Evolutionary conservation across 2,329 filamentous ascomycete species (phyloP).

Genomic region (Teratosphaeria destructans): DNA sequence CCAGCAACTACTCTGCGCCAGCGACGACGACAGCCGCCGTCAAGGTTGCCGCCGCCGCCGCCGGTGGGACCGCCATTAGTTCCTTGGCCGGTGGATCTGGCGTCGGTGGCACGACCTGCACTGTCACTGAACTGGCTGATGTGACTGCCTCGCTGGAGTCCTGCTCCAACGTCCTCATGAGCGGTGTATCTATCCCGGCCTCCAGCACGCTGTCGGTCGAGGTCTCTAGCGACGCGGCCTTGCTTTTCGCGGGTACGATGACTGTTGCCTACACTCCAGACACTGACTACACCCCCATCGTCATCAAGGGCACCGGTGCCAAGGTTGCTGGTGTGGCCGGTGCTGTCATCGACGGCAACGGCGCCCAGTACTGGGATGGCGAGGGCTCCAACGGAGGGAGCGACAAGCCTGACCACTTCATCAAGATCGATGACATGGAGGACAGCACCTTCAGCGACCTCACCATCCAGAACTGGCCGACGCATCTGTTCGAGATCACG

Average conservation of each 20-base stretch:
- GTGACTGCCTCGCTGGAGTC: background rate
- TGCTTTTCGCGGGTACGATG: constrained; percentile 3
- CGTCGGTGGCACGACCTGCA: background rate
- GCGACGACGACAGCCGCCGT: constrained; percentile 16
- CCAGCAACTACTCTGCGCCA: background rate
- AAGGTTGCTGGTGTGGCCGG: constrained; percentile 4
- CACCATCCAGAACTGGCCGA: constrained; percentile 32
- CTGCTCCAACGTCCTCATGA: background rate
- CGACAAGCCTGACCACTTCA: constrained; percentile 32
- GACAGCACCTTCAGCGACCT: constrained; percentile 29
- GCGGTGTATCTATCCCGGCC: background rate
- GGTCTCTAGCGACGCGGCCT: background rate
- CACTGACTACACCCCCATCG: constrained; percentile 27
- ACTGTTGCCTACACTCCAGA: constrained; percentile 3
- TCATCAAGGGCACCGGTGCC: constrained; percentile 11
- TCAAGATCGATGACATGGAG: constrained; percentile 26
- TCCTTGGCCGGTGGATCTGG: background rate
- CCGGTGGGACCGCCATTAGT: background rate
- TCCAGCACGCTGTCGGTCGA: background rate
- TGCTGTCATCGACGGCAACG: constrained; percentile 22
- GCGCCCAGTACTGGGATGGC: constrained; percentile 35
- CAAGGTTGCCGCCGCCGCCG: constrained; percentile 30
- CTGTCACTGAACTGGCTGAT: background rate
- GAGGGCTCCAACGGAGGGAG: constrained; percentile 38
- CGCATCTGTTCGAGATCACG: constrained; percentile 31